phyloP scores from a whole-genome alignment of 2,329 filamentous ascomycete species.

The Trichophyton mentagrophytes region DNA sequence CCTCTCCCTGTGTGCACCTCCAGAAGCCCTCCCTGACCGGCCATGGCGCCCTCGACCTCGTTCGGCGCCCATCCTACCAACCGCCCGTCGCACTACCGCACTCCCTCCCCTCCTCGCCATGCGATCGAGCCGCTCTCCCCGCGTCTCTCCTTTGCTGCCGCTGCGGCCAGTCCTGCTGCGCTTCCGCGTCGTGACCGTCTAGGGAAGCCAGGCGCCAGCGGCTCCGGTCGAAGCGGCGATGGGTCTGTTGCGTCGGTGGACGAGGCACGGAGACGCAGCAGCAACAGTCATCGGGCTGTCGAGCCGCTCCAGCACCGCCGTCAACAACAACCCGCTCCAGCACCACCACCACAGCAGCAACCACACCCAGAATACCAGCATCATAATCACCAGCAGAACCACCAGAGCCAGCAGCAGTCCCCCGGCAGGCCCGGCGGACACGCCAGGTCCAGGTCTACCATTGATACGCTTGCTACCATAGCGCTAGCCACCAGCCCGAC shows the following conservation, averaged over 20 bases:
- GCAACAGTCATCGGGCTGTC: not conserved
- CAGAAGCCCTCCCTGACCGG: too few relatives aligned
- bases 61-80: slow-evolving; percentile 17
- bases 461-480: slow-evolving; percentile 39
- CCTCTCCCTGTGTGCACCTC: too few relatives aligned
- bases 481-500: slow-evolving; percentile 38
- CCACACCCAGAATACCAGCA: not conserved
- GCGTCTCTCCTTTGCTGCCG: slow-evolving; percentile 13
- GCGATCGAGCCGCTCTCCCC: slow-evolving; percentile 36
- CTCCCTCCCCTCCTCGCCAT: slow-evolving; percentile 36
- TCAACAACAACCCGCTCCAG: slow-evolving; percentile 8
- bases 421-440: slow-evolving; percentile 21
- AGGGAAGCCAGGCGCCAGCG: not conserved
- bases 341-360: slow-evolving; percentile 8
- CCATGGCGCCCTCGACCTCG: slow-evolving; percentile 30
- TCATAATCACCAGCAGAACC: slow-evolving; percentile 8
- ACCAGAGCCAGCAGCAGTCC: slow-evolving; percentile 7
- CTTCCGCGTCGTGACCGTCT: not conserved
- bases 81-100: slow-evolving; percentile 33
- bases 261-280: not conserved
- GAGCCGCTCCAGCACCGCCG: slow-evolving; percentile 5
- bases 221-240: not conserved
- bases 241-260: not conserved
- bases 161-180: not conserved
- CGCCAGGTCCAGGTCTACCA: slow-evolving; percentile 35